Evolutionary conservation across 2,329 filamentous ascomycete genomes (phyloP), one percentile per base, ranked within the genome.

Genomic region (Colletotrichum tropicicola): DNA sequence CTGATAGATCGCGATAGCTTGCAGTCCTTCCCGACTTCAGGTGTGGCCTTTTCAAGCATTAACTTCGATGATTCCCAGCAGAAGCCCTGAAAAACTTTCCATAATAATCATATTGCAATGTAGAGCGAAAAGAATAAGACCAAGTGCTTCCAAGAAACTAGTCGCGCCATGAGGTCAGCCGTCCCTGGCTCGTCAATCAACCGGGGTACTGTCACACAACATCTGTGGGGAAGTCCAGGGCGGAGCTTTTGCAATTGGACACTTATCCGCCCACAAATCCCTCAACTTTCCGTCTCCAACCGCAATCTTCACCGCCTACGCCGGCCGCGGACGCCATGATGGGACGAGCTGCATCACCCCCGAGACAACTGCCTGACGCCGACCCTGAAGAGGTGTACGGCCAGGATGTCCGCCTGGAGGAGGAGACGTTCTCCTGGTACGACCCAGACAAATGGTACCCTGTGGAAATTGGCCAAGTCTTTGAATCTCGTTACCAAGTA

Each of bases 341-440:
- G 13, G 35, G 25, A 48, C 51, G 57, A 28, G 51, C 27, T 27
- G 35, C 23, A 21, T 65, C 62, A n/a, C 62, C 62, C 10, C 62
- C 57, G 12, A 35, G 57, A 21, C 57, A 17, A 25, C 35, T 56
- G 28, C 49, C 62, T 3, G 15, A 51, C 15, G 62, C 62, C 10
- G 57, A 47, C 6, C 62, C 62, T 6, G 62, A 65, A 25, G 62
- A 65, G 30, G 15, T 65, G 3, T 65, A 65, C 15, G 15, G 35
- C 49, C 30, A 48, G 8, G 19, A 45, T 5, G 35, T 45, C 2
- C 48, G 44, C 13, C 27, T 73, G 30, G 72, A 74, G 25, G 71
- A 74, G 39, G 71, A 73, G 32, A 66, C 37, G 1, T 52, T 73
- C 23, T 64, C 72, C 2, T 63, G 54, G 32, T 73, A 73, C 45